These are phyloP conservation scores for Boletus sp. DNA, from an alignment of 1,284 basidiomycete genomes.

Conservation along the genomic window DNA sequence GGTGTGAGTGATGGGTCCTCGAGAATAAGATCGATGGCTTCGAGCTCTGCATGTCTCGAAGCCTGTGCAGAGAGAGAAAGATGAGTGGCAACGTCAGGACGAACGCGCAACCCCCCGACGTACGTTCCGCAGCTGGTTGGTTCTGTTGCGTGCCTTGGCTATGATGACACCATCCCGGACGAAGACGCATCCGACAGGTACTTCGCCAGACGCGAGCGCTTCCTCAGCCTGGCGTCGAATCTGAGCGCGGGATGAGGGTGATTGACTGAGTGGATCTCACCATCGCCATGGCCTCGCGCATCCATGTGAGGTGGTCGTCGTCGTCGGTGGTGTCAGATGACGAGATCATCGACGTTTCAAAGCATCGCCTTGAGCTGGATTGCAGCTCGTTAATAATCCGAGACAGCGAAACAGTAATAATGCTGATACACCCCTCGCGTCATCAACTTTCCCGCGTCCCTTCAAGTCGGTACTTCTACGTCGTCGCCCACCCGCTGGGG, in stretches of 20 bases:
- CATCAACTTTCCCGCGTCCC: constrained; percentile 15
- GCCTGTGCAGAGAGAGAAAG: constrained; percentile 53
- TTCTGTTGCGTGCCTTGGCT: constrained; percentile 86
- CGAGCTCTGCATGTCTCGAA: constrained; percentile 95
- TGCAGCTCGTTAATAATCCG: background rate
- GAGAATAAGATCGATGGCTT: constrained; percentile 91
- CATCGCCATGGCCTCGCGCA: constrained; percentile 56
- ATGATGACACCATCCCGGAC: constrained; percentile 76
- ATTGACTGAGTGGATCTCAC: constrained; percentile 26
- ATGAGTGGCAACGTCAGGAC: background rate
- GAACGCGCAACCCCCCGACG: constrained; percentile 18
- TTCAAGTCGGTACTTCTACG: too few species aligned
- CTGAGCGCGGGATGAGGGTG: background rate
- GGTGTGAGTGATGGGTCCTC: constrained; percentile 57
- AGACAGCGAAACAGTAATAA: background rate
- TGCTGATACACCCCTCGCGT: background rate
- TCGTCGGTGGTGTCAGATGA: background rate
- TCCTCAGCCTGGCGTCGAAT: constrained; percentile 69
- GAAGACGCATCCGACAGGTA: constrained; percentile 97
- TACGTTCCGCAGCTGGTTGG: constrained; percentile 92
- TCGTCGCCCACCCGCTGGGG: constrained; percentile 4
- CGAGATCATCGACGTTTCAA: background rate
- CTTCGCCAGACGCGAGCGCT: constrained; percentile 82
- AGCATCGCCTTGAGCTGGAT: too few species aligned
- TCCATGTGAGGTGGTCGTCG: constrained; percentile 38